Conservation (phyloP, 768 basidiomycete species). For the Auricularia auricula-judae region DNA sequence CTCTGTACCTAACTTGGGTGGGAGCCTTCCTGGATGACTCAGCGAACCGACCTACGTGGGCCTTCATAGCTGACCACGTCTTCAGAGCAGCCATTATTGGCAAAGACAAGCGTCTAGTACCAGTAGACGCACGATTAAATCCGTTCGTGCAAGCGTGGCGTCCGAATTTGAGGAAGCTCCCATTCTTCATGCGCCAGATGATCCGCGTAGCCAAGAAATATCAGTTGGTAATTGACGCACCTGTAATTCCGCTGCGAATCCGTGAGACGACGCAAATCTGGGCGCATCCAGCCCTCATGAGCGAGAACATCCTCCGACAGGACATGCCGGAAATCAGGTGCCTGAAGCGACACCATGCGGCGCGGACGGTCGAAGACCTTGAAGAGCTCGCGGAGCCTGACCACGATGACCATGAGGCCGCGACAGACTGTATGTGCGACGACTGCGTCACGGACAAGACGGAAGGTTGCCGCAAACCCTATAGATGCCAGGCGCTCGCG, state of each 20-base stretch:
- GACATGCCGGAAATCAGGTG: background rate
- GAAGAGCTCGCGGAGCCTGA: background rate
- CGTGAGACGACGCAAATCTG: background rate
- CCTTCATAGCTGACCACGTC: slow-evolving; percentile 5
- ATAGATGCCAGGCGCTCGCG: background rate
- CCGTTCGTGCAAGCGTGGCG: background rate
- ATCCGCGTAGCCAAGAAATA: background rate
- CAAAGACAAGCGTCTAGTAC: background rate
- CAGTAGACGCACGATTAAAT: background rate
- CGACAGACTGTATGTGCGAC: background rate
- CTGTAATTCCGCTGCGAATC: background rate
- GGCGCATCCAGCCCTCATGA: background rate
- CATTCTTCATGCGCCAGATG: background rate
- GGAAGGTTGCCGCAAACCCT: background rate
- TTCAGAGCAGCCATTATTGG: background rate
- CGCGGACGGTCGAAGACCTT: background rate
- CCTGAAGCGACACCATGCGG: background rate
- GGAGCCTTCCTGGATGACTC: background rate
- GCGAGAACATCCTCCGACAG: background rate
- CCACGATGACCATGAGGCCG: background rate
- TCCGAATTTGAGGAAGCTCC: background rate
- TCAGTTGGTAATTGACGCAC: background rate
- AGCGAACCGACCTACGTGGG: slow-evolving; percentile 5
- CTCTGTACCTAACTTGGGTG: background rate
- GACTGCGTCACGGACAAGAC: background rate